Conservation (phyloP, 176 grass and related monocot species). For the Musa itinerans region DNA sequence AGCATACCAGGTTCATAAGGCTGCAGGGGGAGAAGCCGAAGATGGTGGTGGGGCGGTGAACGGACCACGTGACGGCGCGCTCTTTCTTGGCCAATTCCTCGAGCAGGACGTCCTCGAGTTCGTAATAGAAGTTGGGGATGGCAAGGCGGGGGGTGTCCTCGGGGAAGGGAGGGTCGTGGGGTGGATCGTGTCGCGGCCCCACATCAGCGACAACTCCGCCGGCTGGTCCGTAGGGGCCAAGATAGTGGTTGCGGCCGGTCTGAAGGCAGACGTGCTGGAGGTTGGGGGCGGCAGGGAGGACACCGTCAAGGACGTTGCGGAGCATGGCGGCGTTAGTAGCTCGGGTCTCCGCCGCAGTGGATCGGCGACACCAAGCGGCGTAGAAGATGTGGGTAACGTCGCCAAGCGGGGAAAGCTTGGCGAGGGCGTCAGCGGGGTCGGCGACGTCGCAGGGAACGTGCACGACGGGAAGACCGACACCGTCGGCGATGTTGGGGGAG, state of each 20-base stretch:
- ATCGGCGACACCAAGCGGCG: conserved; percentile 23
- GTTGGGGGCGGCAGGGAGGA: conserved; percentile 33
- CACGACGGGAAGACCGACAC: conserved; percentile 14
- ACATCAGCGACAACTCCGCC: neutral
- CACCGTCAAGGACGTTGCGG: conserved; percentile 48
- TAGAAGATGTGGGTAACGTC: conserved; percentile 68
- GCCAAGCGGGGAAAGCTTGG: conserved; percentile 32
- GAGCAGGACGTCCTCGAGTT: conserved; percentile 48
- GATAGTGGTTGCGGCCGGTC: conserved; percentile 62
- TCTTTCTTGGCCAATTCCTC: conserved; percentile 29
- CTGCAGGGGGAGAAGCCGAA: conserved; percentile 17
- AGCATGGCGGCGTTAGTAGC: conserved; percentile 43
- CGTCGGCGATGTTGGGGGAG: neutral
- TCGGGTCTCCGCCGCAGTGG: conserved; percentile 33
- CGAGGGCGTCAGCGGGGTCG: conserved; percentile 30
- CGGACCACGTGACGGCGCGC: conserved; percentile 46
- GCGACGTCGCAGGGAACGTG: conserved; percentile 49
- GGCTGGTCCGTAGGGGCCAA: conserved; percentile 33
- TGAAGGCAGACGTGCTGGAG: conserved; percentile 69
- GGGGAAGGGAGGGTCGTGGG: conserved; percentile 41
- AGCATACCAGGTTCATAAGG: neutral
- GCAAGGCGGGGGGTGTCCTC: conserved; percentile 46
- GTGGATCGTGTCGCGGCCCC: conserved; percentile 11
- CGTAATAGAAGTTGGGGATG: conserved; percentile 51
- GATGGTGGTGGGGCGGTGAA: conserved; percentile 23